Evolutionary conservation across 2,329 filamentous ascomycete species (phyloP).

Genomic region (Amylocarpus encephaloides): DNA sequence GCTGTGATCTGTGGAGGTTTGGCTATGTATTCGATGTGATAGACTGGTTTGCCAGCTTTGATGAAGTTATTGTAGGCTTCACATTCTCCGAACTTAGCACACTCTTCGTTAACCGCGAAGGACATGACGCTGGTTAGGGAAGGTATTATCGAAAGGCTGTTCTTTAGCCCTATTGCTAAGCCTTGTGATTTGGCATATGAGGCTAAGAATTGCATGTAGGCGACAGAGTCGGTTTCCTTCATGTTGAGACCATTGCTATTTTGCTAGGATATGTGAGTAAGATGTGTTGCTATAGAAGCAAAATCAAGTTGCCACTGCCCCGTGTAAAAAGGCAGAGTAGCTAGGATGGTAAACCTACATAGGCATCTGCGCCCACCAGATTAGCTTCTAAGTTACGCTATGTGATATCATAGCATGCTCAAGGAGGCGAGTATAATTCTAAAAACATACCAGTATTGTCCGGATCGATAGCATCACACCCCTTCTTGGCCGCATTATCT

Average conservation of each 20-base stretch:
- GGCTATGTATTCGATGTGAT: slow-evolving; percentile 64
- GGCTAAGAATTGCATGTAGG: slow-evolving; percentile 56
- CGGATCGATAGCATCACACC: slow-evolving; percentile 63
- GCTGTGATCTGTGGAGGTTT: background rate
- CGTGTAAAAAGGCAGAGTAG: background rate
- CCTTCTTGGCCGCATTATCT: slow-evolving; percentile 51
- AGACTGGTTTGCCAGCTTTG: slow-evolving; percentile 57
- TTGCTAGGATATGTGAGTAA: slow-evolving; percentile 31
- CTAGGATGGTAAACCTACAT: background rate
- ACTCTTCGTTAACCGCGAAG: slow-evolving; percentile 66
- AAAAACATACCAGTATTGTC: slow-evolving; percentile 53
- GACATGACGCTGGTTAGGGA: slow-evolving; percentile 44
- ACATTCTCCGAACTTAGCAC: slow-evolving; percentile 54
- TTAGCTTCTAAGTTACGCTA: background rate
- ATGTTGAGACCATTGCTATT: slow-evolving; percentile 45
- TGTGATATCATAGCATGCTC: background rate
- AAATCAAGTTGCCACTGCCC: background rate
- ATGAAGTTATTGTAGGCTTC: slow-evolving; percentile 51
- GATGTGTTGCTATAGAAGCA: slow-evolving; percentile 8
- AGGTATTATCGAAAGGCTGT: slow-evolving; percentile 53
- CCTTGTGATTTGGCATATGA: slow-evolving; percentile 44
- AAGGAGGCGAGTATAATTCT: background rate
- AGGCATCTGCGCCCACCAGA: background rate
- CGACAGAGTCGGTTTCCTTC: slow-evolving; percentile 48
- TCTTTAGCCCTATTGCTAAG: slow-evolving; percentile 62